Evolutionary conservation across 352 stramenopile genomes (phyloP).

Genomic region (Stramenopiles sp.): DNA sequence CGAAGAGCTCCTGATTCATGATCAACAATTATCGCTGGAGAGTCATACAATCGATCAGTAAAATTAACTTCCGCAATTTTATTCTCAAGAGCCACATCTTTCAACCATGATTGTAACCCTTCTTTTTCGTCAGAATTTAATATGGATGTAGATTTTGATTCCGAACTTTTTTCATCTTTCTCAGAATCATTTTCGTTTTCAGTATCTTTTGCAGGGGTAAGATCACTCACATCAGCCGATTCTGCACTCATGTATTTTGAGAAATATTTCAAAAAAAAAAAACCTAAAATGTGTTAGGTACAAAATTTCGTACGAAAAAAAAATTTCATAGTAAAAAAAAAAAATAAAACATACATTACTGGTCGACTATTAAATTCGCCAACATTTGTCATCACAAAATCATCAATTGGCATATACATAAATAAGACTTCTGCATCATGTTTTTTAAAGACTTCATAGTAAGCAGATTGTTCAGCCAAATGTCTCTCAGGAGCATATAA

Average conservation of each 20-base stretch:
- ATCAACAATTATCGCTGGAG: constrained; percentile 92
- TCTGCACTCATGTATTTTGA: no score
- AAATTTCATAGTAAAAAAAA: no score
- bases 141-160: constrained; percentile 10
- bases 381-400: constrained; percentile 98
- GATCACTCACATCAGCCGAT: no score
- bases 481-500: constrained; percentile 66
- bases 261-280: no score
- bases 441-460: constrained; percentile 89
- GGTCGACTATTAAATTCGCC: constrained; percentile 72
- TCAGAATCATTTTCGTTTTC: no score
- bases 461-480: constrained; percentile 73
- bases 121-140: background rate
- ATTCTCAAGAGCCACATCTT: constrained; percentile 12
- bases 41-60: constrained; percentile 53
- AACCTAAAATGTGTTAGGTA: no score
- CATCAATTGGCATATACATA: constrained; percentile 88
- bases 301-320: no score
- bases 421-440: constrained; percentile 61
- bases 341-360: no score
- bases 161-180: no score
- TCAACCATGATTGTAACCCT: constrained; percentile 15
- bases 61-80: constrained; percentile 22
- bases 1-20: constrained; percentile 81
- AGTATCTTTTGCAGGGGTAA: no score